phyloP scores from a whole-genome alignment of 2,329 filamentous ascomycete species.

The Clarireedia homoeocarpa region DNA sequence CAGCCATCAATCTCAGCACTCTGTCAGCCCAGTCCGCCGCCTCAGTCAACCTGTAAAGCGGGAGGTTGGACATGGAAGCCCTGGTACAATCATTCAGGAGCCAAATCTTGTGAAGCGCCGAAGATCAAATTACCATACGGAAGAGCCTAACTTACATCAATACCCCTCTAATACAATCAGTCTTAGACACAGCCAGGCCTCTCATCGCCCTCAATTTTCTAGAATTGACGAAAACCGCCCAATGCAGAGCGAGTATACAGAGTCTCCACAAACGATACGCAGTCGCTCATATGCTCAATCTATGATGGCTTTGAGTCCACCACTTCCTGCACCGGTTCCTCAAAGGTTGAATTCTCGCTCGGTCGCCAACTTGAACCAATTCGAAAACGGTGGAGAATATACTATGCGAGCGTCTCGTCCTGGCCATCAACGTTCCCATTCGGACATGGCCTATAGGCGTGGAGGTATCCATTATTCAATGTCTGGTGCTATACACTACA shows the following conservation, averaged over 20 bases:
- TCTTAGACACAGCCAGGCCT: neutral
- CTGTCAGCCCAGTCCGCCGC: constrained; percentile 13
- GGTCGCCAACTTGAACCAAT: neutral
- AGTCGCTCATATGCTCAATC: constrained; percentile 12
- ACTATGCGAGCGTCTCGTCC: constrained; percentile 2
- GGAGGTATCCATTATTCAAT: neutral
- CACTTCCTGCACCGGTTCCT: constrained; percentile 17
- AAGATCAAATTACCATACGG: constrained; percentile 11
- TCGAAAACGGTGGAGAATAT: neutral
- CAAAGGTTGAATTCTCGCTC: neutral
- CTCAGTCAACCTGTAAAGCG: constrained; percentile 14
- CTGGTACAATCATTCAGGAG: constrained; percentile 9
- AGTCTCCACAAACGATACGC: neutral
- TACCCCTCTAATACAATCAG: neutral
- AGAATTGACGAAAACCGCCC: constrained; percentile 6
- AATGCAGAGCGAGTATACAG: neutral
- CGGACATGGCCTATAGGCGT: constrained; percentile 16
- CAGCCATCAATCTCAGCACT: neutral
- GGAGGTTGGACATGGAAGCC: neutral
- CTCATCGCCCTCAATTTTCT: constrained; percentile 1
- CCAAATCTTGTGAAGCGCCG: constrained; percentile 18
- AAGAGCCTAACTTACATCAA: neutral
- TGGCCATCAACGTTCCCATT: constrained; percentile 26
- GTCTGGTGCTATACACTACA: neutral
- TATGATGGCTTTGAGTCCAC: constrained; percentile 13